Conservation (phyloP, 306 rosid genomes). For the Sesbania bispinosa region DNA sequence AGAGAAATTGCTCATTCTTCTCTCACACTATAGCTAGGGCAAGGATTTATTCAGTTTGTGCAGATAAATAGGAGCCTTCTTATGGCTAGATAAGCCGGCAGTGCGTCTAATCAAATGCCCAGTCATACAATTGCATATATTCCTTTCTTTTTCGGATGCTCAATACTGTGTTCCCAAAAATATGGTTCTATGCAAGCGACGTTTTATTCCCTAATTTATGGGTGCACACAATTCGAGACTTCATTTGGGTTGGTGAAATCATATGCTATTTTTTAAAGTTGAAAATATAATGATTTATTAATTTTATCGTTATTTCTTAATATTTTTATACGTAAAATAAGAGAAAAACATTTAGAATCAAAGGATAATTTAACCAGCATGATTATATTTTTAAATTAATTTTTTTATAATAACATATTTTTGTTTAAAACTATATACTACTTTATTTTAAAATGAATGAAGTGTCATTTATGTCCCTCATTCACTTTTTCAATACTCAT, state of each 20-base stretch:
- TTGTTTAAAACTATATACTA: not conserved
- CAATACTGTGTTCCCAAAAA: conserved; percentile 3
- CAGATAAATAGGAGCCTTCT: conserved; percentile 5
- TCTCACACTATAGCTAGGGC: conserved; percentile 19
- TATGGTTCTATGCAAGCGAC: conserved; percentile 19
- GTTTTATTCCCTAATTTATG: conserved; percentile 19
- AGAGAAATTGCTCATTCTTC: not conserved
- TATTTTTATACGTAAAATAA: too few relatives aligned
- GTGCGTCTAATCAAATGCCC: conserved; percentile 19
- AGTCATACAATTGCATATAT: conserved; percentile 9
- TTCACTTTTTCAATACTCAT: not conserved
- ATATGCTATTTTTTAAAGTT: too few relatives aligned
- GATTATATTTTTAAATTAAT: not conserved
- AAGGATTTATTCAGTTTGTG: conserved; percentile 7
- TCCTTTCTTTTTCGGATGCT: conserved; percentile 26
- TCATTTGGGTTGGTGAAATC: not conserved
- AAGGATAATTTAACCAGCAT: too few relatives aligned
- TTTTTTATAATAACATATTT: too few relatives aligned
- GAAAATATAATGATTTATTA: too few relatives aligned
- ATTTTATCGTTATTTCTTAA: too few relatives aligned
- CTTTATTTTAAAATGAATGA: too few relatives aligned
- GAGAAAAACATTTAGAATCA: too few relatives aligned
- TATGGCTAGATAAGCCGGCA: conserved; percentile 24
- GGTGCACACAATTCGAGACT: conserved; percentile 1
- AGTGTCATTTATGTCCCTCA: not conserved